Evolutionary conservation across 2,329 filamentous ascomycete species (phyloP), one percentile per base, ranked within the genome.

Genomic region (Oidium heveae): DNA sequence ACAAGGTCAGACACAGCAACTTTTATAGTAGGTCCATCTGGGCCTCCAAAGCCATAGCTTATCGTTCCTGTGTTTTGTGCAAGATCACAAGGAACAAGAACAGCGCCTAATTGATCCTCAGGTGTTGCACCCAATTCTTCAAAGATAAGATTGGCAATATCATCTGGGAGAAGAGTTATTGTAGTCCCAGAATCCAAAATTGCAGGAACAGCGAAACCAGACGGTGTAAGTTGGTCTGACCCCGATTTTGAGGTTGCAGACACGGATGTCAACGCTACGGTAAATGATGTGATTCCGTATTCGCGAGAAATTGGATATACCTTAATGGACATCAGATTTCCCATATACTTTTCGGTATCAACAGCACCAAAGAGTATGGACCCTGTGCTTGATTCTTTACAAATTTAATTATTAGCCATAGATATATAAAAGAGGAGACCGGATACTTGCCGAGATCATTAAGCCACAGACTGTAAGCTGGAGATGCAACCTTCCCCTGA

Each of bases 171-270:
- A 58, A 80, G 77, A 64, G 75, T 81, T 55, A 84, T 68, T 44
- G 77, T 82, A 57, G 76, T 80, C 55, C 82, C 82, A 15, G 76
- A 80, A 66, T 84, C 80, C 28, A 84, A 71, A 52, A 79, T 71
- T 33, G 75, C 71, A 32, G 70, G 65, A 9, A 70, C 64, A 0
- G 78, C 66, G 41, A 67, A 67, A 56, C 61, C 59, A 10, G 55
- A 22, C 4, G 61, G 53, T 5, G 63, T 65, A 32, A 66, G 55
- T 34, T 61, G 57, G 55, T 64, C 63, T 52, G 64, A 69, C 12
- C 76, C 76, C 8, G 62, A 62, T 33, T 60, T 61, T 52, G 56
- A 60, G 43, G 61, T 62, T 20, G 61, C 63, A 15, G 60, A 62
- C 8, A 66, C 57, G 1, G 61, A 64, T 16, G 64, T 66, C 41